Evolutionary conservation across 257 asterid genomes (phyloP).

Genomic region (Ehretia macrophylla): DNA sequence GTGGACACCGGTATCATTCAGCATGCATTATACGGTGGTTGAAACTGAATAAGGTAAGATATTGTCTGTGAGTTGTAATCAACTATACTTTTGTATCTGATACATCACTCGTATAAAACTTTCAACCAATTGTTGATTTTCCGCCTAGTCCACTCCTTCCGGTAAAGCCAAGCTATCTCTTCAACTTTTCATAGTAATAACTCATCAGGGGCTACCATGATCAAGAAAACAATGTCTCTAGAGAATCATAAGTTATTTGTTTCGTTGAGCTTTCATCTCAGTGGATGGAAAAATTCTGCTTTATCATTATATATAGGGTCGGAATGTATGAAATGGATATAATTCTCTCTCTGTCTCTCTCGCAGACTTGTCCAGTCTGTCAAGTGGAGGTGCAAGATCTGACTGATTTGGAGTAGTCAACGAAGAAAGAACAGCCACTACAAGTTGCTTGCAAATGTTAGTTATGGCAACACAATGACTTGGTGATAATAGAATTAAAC

Average conservation of each 20-base stretch:
- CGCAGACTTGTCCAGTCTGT: constrained; percentile 86
- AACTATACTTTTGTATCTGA: not conserved
- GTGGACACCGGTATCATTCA: constrained; percentile 81
- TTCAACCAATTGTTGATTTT: too few relatives aligned
- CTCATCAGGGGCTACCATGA: too few relatives aligned
- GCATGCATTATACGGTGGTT: constrained; percentile 73
- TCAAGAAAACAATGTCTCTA: too few relatives aligned
- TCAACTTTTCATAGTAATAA: too few relatives aligned
- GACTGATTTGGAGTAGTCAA: constrained; percentile 24
- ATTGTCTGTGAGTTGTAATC: not conserved
- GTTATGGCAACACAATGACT: not conserved
- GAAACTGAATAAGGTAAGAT: constrained; percentile 57
- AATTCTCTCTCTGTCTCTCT: constrained; percentile 5
- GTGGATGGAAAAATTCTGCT: not conserved
- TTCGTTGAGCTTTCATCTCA: too few relatives aligned
- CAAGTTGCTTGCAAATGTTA: not conserved
- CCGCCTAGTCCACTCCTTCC: too few relatives aligned
- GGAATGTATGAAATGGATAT: not conserved
- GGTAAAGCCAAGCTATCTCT: too few relatives aligned
- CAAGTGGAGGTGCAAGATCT: constrained; percentile 63
- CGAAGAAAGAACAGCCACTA: not conserved
- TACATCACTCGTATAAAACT: too few relatives aligned
- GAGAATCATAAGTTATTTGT: too few relatives aligned
- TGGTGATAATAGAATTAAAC: too few relatives aligned
- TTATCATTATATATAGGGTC: not conserved